phyloP scores from a whole-genome alignment of 2,329 filamentous ascomycete species.

The Fusarium incarnatum region DNA sequence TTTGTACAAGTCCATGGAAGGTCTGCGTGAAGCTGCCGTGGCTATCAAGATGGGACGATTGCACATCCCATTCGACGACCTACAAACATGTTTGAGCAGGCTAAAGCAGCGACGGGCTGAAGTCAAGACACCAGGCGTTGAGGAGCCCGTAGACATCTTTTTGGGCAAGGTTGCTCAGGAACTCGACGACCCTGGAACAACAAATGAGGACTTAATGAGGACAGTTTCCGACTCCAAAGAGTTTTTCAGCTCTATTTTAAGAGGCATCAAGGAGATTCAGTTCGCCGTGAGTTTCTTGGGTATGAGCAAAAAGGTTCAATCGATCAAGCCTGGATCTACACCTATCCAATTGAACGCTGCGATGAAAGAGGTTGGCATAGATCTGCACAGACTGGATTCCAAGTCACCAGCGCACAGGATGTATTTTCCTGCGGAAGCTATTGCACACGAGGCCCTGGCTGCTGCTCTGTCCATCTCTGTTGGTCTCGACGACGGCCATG shows the following conservation, averaged over 20 bases:
- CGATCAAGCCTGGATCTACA: constrained; percentile 73
- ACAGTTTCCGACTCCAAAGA: constrained; percentile 93
- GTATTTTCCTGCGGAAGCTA: constrained; percentile 94
- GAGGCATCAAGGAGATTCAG: constrained; percentile 95
- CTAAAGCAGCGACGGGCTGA: constrained; percentile 61
- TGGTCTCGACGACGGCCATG: constrained; percentile 89
- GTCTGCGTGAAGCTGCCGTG: constrained; percentile 88
- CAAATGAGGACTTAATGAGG: constrained; percentile 76
- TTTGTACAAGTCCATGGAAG: constrained; percentile 85
- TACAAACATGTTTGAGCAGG: constrained; percentile 71
- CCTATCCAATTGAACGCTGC: constrained; percentile 86
- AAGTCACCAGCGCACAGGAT: constrained; percentile 96
- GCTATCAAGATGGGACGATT: constrained; percentile 91
- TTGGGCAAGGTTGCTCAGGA: constrained; percentile 82
- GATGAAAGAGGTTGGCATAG: constrained; percentile 96
- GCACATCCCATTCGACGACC: constrained; percentile 90
- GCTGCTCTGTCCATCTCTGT: constrained; percentile 93
- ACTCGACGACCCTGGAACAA: constrained; percentile 73
- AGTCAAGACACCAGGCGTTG: constrained; percentile 49
- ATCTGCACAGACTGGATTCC: constrained; percentile 89
- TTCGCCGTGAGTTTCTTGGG: constrained; percentile 93
- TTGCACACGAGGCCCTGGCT: constrained; percentile 93
- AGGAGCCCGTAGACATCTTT: constrained; percentile 70
- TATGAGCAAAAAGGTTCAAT: constrained; percentile 81
- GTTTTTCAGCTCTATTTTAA: constrained; percentile 87